Evolutionary conservation across 805 yeast species (phyloP), one percentile per base, ranked within the genome.

Genomic region (Saccharomyces kudriavzevii): DNA sequence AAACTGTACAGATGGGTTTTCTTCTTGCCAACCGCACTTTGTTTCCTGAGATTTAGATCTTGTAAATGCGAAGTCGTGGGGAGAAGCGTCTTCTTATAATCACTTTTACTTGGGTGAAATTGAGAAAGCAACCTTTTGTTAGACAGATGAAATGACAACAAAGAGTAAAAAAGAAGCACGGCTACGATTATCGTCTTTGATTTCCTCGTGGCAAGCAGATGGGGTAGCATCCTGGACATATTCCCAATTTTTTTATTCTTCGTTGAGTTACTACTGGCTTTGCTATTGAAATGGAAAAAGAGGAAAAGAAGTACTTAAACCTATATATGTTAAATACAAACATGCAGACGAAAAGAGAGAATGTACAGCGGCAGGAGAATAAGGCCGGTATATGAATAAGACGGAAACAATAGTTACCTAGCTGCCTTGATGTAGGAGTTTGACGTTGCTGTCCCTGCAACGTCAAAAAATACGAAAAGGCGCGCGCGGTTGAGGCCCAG

Each of bases 51-150:
- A 53, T 67, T 58, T 14, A 61, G 14, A 6, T 53, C 53, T 8
- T 56, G 52, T 3, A 46, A 17, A 53, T 64, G 65, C 1, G 68
- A 60, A 1, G 70, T 63, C 2, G 68, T 61, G 5, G 71, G 71
- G 26, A 68, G 47, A 14, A n/a, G 8, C 5, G 45, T 49, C 6
- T 30, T 11, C n/a, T 13, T 30, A 13, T 9, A 40, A 22, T 25
- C 47, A 26, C 43, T 20, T 25, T 14, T 48, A 20, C 13, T 20
- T 25, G 25, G 25, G 9, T 28, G 30, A 43, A 52, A 48, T 20
- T 48, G 50, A 25, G 25, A 24, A 22, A 22, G 10, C 24, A 48
- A 52, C 46, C 51, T 54, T 14, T 50, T 45, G 40, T 54, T 56
- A n/a, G 54, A 48, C n/a, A 47, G 40, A 46, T 58, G 59, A 40